Base-by-base conservation (phyloP, 768 basidiomycete species). In the Terana coerulea region DNA sequence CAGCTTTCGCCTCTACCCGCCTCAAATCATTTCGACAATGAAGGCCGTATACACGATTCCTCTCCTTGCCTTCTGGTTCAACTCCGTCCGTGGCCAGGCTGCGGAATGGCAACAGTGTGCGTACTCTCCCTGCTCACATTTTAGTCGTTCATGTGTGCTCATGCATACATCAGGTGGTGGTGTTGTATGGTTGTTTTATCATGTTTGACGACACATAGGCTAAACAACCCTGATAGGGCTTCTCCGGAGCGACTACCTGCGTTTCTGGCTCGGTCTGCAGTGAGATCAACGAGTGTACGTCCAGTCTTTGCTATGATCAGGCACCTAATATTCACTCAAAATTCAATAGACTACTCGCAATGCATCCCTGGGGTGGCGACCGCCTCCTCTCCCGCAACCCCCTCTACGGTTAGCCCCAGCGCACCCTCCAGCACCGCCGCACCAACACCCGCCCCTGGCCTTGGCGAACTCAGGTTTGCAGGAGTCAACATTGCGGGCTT, bases 401-500 rank as follows among this genome's bases (percentile, higher is more conserved):
- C 67, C 7, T 60, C 68, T 61, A 21, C 61, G 6, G 15, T 45
- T 5, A 35, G 31, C 10, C 7, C 40, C 11, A 41, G 25, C 17
- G 49, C 49, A 12, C 9, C 47, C 15, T 22, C 55, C 19, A 44
- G 50, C 30, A 28, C 30, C 15, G 41, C 50, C 1, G 21, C 49
- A 11, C 19, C 19, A 31, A 48, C 47, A 14, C 5, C 33, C 33
- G 22, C 48, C 53, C 19, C 48, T 47, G 10, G 37, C 59, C 2
- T 22, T 0, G 26, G 47, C 42, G 48, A 61, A 2, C 50, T 78
- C 24, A 56, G 59, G 30, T 71, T 72, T 46, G 65, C 67, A 9
- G 77, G 79, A 45, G 70, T 81, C 21, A 79, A 80, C 61, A 80
- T 81, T 44, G 67, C 78, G 25, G 79, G 79, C 2, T 80, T 78